These are phyloP conservation scores for Fusarium sp. DNA, from an alignment of 2,329 filamentous ascomycete genomes.

Conservation along the genomic window DNA sequence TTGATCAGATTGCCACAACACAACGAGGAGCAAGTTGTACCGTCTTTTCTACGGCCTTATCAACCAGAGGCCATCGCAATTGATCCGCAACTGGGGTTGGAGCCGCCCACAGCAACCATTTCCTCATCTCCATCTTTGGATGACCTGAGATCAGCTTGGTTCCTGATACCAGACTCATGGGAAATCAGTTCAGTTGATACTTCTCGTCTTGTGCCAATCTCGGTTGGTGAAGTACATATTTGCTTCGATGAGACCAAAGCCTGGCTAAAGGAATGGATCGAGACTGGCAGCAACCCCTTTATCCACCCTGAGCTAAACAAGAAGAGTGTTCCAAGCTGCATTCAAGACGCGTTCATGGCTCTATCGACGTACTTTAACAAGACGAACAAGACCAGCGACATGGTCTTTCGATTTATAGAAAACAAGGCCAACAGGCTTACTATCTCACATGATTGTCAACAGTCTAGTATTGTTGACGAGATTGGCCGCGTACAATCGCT, in stretches of 20 bases:
- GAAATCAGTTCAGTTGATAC: neutral
- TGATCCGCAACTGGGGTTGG: neutral
- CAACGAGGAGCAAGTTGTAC: neutral
- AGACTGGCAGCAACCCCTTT: constrained; percentile 24
- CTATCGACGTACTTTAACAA: constrained; percentile 25
- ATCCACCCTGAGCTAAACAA: constrained; percentile 25
- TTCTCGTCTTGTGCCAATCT: constrained; percentile 5
- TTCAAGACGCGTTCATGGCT: constrained; percentile 25
- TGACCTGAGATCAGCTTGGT: constrained; percentile 30
- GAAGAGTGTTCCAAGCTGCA: constrained; percentile 2
- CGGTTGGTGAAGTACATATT: neutral
- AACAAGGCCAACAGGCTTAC: constrained; percentile 14
- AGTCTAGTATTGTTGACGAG: neutral
- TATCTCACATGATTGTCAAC: neutral
- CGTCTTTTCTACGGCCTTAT: neutral
- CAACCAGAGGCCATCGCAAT: neutral
- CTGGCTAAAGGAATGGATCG: constrained; percentile 28
- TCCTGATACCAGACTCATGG: constrained; percentile 20
- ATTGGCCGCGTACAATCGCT: constrained; percentile 40
- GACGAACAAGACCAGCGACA: constrained; percentile 22
- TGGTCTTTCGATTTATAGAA: constrained; percentile 22
- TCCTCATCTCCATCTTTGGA: constrained; percentile 5
- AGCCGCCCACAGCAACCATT: neutral
- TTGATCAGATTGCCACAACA: neutral
- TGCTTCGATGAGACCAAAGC: constrained; percentile 7